phyloP scores from a whole-genome alignment of 2,329 filamentous ascomycete species.

The Chaetomium sp. region DNA sequence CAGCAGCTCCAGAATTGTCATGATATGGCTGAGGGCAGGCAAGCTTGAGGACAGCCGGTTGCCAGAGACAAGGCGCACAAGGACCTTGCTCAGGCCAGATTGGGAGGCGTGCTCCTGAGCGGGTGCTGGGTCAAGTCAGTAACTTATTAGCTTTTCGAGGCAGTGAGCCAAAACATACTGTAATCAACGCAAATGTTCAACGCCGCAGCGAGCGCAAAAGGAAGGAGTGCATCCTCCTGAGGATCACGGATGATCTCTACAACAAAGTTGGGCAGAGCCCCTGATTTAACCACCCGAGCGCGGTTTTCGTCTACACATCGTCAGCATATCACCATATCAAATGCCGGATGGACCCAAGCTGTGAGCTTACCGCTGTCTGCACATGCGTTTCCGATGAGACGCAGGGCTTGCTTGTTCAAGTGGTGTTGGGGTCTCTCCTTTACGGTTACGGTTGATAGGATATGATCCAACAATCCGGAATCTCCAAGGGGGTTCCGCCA shows the following conservation, averaged over 20 bases:
- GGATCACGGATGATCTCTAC: conserved; percentile 45
- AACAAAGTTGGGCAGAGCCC: conserved; percentile 39
- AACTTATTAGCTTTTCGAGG: neutral
- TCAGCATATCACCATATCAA: conserved; percentile 1
- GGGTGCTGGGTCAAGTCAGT: conserved; percentile 37
- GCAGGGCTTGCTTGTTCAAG: conserved; percentile 49
- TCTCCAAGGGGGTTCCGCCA: conserved; percentile 53
- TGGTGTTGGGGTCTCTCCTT: conserved; percentile 34
- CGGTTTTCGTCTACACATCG: conserved; percentile 47
- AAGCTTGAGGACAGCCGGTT: conserved; percentile 37
- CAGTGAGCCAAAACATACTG: conserved; percentile 35
- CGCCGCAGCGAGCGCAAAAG: conserved; percentile 52
- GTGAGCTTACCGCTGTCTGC: conserved; percentile 47
- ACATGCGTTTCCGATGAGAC: conserved; percentile 56
- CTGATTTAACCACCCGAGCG: conserved; percentile 45
- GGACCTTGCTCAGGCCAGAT: conserved; percentile 41
- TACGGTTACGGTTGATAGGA: conserved; percentile 40
- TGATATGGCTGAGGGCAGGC: conserved; percentile 45
- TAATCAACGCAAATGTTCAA: conserved; percentile 60
- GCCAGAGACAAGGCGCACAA: conserved; percentile 44
- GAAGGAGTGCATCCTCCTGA: conserved; percentile 40
- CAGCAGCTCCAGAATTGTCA: conserved; percentile 51
- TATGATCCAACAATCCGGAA: conserved; percentile 52
- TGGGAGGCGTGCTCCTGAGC: conserved; percentile 51
- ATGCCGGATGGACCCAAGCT: no score